These are phyloP conservation scores for Pseudonitzschia delicatissima DNA, from an alignment of 108 stramenopile genomes.

Conservation along the genomic window DNA sequence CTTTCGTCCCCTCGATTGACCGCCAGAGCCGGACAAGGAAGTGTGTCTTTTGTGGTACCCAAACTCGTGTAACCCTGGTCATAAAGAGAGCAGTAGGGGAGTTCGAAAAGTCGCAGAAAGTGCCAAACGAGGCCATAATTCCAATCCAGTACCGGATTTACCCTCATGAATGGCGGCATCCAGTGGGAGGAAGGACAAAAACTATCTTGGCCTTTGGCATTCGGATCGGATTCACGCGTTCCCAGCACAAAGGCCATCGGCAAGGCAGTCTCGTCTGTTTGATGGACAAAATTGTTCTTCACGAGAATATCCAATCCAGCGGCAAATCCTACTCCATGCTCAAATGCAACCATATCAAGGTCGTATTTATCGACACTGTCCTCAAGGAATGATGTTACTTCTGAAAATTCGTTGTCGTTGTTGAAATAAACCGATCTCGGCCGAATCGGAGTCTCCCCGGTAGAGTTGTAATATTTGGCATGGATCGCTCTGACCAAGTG, in stretches of 20 bases:
- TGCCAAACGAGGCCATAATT: conserved; percentile 90
- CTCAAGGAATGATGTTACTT: conserved; percentile 53
- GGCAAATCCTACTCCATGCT: conserved; percentile 53
- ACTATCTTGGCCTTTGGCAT: conserved; percentile 76
- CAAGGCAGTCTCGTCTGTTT: conserved; percentile 16
- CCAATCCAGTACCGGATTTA: conserved; percentile 96
- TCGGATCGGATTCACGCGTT: conserved; percentile 92
- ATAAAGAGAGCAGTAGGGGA: conserved; percentile 94
- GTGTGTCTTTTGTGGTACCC: conserved; percentile 87
- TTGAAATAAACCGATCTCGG: conserved; percentile 84
- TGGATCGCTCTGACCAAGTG: conserved; percentile 90
- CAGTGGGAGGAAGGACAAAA: conserved; percentile 79
- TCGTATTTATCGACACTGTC: conserved; percentile 76
- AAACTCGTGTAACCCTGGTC: conserved; percentile 96
- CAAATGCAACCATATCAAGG: conserved; percentile 87
- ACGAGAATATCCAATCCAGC: conserved; percentile 71
- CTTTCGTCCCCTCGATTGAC: conserved; percentile 15
- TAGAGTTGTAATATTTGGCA: conserved; percentile 60
- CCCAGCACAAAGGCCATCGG: conserved; percentile 94
- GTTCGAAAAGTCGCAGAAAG: conserved; percentile 80
- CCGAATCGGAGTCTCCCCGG: conserved; percentile 29
- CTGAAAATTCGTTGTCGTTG: conserved; percentile 77
- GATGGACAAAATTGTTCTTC: conserved; percentile 35
- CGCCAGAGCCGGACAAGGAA: conserved; percentile 88
- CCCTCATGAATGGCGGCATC: conserved; percentile 98